Conservation (phyloP, 2,329 filamentous ascomycete genomes). For the Neoarthrinium moseri region DNA sequence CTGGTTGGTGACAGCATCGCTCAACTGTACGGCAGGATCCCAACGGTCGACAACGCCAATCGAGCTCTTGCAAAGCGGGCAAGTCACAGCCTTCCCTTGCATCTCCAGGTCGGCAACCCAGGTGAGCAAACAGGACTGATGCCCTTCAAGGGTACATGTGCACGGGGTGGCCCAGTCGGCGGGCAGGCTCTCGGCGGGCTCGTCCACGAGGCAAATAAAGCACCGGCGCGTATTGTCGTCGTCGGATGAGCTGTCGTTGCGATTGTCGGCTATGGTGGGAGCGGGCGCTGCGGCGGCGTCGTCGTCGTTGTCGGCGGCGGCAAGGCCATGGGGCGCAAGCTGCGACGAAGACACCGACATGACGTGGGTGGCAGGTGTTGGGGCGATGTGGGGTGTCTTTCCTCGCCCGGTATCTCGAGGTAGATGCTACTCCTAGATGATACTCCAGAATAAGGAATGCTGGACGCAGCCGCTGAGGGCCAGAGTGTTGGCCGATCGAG, state of each 20-base stretch:
- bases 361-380: no score
- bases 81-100: conserved; percentile 66
- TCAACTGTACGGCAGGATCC: conserved; percentile 68
- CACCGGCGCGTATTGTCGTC: conserved; percentile 41
- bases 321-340: no score
- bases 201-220: conserved; percentile 63
- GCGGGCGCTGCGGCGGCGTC: not conserved
- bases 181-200: conserved; percentile 46
- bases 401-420: no score
- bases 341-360: no score
- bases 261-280: not conserved
- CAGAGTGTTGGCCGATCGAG: no score
- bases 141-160: conserved; percentile 84
- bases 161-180: conserved; percentile 81
- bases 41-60: conserved; percentile 75
- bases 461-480: no score
- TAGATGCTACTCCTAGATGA: no score
- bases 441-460: no score
- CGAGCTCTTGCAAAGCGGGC: conserved; percentile 84
- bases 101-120: conserved; percentile 91
- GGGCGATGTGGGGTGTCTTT: no score
- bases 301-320: conserved; percentile 6
- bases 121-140: conserved; percentile 80
- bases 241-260: not conserved
- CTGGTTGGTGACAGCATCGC: conserved; percentile 56